A percentile compares a stretch with the other conserved stretches of the same genome.
Conservation (phyloP, 306 rosid species). For the Benincasa hispida region DNA sequence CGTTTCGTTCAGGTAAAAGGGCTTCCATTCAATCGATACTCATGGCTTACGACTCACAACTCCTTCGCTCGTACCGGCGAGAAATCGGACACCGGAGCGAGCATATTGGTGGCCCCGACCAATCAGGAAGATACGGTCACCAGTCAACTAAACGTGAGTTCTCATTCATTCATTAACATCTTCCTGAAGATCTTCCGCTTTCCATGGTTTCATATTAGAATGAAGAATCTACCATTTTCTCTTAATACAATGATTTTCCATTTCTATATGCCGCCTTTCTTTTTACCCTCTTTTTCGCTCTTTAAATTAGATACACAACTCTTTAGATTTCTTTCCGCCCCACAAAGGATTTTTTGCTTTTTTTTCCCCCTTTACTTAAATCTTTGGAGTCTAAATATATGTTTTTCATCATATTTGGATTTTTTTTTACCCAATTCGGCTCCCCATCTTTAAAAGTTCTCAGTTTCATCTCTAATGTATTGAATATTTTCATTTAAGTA, state of each 20-base stretch:
- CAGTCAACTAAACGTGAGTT: slow-evolving; percentile 58
- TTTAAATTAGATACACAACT: neutral
- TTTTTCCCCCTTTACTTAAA: neutral
- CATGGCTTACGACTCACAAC: slow-evolving; percentile 96
- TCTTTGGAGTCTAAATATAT: too few species aligned
- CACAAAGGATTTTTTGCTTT: neutral
- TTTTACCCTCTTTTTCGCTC: neutral
- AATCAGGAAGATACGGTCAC: slow-evolving; percentile 72
- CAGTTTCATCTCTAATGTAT: neutral
- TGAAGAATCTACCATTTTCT: neutral
- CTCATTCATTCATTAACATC: neutral
- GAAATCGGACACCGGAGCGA: slow-evolving; percentile 49
- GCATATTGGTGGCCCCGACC: slow-evolving; percentile 40
- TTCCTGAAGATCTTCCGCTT: neutral
- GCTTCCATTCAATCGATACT: slow-evolving; percentile 60
- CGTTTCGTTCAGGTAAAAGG: slow-evolving; percentile 40
- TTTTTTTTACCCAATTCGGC: neutral
- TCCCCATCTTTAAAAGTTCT: neutral
- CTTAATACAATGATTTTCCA: neutral
- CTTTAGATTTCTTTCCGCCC: neutral
- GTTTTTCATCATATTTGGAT: too few species aligned
- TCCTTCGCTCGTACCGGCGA: slow-evolving; percentile 58
- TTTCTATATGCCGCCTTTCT: neutral
- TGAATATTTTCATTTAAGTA: neutral
- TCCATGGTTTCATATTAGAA: neutral